phyloP scores from a whole-genome alignment of 441 rosid species.

The Metrosideros polymorpha region DNA sequence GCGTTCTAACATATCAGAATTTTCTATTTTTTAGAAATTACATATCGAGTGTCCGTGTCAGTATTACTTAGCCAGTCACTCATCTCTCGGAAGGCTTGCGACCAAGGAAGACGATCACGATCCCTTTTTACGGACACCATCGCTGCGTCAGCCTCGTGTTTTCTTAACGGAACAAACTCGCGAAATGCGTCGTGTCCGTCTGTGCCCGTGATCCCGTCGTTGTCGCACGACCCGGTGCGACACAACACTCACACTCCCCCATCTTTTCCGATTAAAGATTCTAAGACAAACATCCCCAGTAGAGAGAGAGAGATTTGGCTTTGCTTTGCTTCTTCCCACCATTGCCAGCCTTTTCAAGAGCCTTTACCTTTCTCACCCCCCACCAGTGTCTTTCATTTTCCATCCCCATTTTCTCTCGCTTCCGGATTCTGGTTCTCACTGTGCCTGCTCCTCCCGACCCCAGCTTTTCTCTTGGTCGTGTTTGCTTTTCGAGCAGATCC shows the following conservation, averaged over 20 bases:
- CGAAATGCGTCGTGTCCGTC: background rate
- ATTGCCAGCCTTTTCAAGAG: background rate
- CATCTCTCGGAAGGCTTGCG: background rate
- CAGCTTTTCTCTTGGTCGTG: background rate
- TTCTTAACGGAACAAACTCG: background rate
- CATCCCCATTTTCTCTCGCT: background rate
- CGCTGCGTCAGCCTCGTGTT: background rate
- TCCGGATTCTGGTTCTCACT: background rate
- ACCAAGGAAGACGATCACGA: background rate
- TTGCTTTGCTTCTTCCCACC: background rate
- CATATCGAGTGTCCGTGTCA: no score
- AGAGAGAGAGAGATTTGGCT: background rate
- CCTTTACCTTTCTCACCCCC: background rate
- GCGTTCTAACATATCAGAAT: no score
- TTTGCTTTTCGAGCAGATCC: background rate
- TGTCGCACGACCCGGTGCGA: background rate
- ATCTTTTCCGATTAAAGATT: background rate
- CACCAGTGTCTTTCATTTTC: background rate
- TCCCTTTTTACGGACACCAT: background rate
- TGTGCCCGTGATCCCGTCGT: background rate
- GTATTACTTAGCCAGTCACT: no score
- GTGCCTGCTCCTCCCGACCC: background rate
- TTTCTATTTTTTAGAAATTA: no score
- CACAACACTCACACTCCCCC: background rate
- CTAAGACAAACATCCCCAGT: background rate